Evolutionary conservation across 805 yeast genomes (phyloP), one percentile per base, ranked within the genome.

Genomic region (Ogataea allantospora): DNA sequence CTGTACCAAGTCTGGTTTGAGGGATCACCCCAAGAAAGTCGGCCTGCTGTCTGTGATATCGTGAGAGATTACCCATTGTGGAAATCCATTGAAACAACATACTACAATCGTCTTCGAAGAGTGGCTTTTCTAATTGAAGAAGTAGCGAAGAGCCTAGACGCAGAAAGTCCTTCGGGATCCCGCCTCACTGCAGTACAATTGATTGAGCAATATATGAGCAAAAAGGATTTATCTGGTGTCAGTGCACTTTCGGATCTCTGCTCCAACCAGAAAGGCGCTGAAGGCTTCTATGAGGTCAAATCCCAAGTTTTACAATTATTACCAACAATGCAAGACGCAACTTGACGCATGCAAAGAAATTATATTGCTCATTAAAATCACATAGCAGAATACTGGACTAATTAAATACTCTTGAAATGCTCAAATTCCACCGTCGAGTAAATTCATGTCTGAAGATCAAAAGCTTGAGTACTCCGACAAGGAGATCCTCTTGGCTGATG

Each of bases 221-320:
- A 33, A 8, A 30, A 39, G 17, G 42, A 37, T 6, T 22, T 45
- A 8, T 19, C 29, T 9, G 49, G 49, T 3, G 44, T 45, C 12
- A 45, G 49, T 28, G 49, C 44, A n/a, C 38, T 45, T 10, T 45
- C 46, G 8, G 49, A 45, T 28, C 38, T 42, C 26, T 45, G 49
- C 21, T 45, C 49, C n/a, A 45, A 45, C 30, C 49, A 45, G 23
- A 35, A 40, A 14, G 44, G 41, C 4, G 46, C 49, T 5, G 38
- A 33, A 6, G 49, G 49, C 1, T 15, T 42, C 21, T 20, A 30
- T 10, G 15, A 27, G 7, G 38, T 42, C 10, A 27, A 27, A 15
- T 9, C 20, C 3, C 7, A 14, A 10, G 15, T 27, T 7, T 16
- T 27, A n/a, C 12, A 16, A 27, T 27, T 14, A 12, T 27, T 27